Conservation (phyloP, 768 basidiomycete genomes). For the Collybiopsis confluens region DNA sequence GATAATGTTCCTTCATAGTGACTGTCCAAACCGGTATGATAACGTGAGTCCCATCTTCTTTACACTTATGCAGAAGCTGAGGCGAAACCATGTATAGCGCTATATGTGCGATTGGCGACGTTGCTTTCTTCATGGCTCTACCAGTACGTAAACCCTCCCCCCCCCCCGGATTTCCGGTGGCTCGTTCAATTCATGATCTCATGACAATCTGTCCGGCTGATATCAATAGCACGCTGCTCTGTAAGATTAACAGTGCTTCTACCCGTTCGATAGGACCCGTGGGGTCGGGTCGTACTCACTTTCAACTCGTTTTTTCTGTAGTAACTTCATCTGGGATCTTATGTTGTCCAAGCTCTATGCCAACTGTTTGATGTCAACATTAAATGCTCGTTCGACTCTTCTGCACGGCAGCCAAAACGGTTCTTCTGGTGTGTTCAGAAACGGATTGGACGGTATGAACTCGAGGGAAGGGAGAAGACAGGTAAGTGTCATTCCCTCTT, state of each 20-base stretch:
- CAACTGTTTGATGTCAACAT: constrained; percentile 44
- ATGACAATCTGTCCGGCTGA: too few relatives aligned
- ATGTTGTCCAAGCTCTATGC: constrained; percentile 44
- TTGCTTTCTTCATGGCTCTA: constrained; percentile 38
- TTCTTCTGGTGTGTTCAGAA: not conserved
- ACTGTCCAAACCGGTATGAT: constrained; percentile 9
- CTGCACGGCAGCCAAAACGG: not conserved
- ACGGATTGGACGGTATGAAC: not conserved
- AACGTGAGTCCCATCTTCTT: constrained; percentile 1
- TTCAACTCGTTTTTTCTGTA: too few relatives aligned
- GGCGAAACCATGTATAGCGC: constrained; percentile 22
- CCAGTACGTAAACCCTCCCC: constrained; percentile 22
- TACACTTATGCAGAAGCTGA: too few relatives aligned
- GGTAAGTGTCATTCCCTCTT: not conserved
- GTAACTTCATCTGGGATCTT: constrained; percentile 49
- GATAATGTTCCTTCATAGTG: not conserved
- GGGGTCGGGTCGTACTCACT: not conserved
- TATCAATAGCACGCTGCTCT: constrained; percentile 38
- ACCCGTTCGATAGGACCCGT: not conserved
- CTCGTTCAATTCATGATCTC: too few relatives aligned
- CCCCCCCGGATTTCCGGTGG: too few relatives aligned
- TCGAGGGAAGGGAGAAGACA: not conserved
- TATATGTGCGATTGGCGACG: constrained; percentile 36
- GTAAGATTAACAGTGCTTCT: constrained; percentile 27
- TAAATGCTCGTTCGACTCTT: constrained; percentile 35